phyloP scores from a whole-genome alignment of 2,329 filamentous ascomycete genomes.

The Cladosporium sp. region DNA sequence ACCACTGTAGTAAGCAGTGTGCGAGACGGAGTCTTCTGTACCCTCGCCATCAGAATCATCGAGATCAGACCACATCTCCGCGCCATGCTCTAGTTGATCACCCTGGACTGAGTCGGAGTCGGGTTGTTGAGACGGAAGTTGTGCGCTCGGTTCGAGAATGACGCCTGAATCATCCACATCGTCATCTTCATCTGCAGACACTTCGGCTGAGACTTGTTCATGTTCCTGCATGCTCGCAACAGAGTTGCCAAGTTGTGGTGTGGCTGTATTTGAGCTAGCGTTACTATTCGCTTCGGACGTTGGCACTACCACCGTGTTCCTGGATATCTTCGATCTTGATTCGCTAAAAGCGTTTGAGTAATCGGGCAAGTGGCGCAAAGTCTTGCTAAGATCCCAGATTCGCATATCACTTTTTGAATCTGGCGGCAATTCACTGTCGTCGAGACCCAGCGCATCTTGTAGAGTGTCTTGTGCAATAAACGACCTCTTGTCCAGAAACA shows the following conservation, averaged over 20 bases:
- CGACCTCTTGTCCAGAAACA: slow-evolving; percentile 35
- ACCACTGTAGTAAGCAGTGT: slow-evolving; percentile 23
- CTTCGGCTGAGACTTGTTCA: background rate
- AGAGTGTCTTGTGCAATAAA: slow-evolving; percentile 26
- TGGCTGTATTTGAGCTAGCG: background rate
- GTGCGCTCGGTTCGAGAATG: background rate
- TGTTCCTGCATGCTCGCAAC: background rate
- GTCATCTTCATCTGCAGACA: background rate
- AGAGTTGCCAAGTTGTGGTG: background rate
- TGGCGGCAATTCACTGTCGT: slow-evolving; percentile 18
- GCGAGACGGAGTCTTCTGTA: slow-evolving; percentile 23
- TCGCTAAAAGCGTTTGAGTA: slow-evolving; percentile 14
- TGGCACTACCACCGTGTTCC: background rate
- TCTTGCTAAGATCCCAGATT: slow-evolving; percentile 30
- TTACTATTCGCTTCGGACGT: background rate
- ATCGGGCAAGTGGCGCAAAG: slow-evolving; percentile 20
- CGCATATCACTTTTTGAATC: slow-evolving; percentile 14
- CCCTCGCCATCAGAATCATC: slow-evolving; percentile 23
- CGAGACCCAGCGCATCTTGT: slow-evolving; percentile 23
- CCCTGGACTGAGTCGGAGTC: background rate
- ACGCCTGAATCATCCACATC: slow-evolving; percentile 1
- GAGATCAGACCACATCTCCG: slow-evolving; percentile 14
- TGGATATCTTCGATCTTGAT: background rate
- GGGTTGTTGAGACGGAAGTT: background rate
- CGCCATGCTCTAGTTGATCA: background rate